Conservation (phyloP, 495 filamentous ascomycete genomes). For the Ramalina intermedia region DNA sequence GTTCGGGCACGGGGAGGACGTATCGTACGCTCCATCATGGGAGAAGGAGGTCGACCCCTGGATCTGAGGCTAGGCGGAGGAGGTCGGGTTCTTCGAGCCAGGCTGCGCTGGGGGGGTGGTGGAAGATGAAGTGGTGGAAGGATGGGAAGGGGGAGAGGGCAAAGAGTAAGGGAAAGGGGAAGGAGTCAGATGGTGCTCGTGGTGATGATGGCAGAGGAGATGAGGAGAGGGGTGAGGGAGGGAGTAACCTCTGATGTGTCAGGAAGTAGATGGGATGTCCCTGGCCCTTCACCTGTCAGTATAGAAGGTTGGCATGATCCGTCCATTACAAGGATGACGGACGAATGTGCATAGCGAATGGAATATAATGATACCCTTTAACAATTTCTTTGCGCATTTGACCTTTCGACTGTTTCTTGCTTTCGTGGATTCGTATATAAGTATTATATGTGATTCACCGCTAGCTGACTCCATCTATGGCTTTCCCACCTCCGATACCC, state of each 20-base stretch:
- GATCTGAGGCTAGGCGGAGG: slow-evolving; percentile 2
- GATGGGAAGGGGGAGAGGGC: neutral
- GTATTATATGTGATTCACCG: too few relatives aligned
- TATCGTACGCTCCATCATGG: slow-evolving; percentile 7
- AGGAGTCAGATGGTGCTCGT: neutral
- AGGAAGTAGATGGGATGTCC: neutral
- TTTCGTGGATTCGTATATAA: too few relatives aligned
- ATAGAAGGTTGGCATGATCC: too few relatives aligned
- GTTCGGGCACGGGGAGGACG: slow-evolving; percentile 12
- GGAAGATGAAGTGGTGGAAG: slow-evolving; percentile 26
- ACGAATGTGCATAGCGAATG: too few relatives aligned
- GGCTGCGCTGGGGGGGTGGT: slow-evolving; percentile 23
- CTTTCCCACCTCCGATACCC: neutral
- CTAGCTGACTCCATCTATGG: neutral
- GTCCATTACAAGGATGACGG: too few relatives aligned
- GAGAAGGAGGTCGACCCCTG: slow-evolving; percentile 9
- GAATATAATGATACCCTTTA: too few relatives aligned
- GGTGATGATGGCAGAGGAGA: neutral
- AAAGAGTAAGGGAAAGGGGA: neutral
- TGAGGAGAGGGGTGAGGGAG: neutral
- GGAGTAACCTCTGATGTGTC: slow-evolving; percentile 8
- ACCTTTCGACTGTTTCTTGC: too few relatives aligned
- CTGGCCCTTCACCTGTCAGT: too few relatives aligned
- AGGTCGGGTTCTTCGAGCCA: slow-evolving; percentile 7
- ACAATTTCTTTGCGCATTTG: too few relatives aligned